Base-by-base conservation (phyloP, 2,329 filamentous ascomycete genomes). In the Xylariaceae sp. region DNA sequence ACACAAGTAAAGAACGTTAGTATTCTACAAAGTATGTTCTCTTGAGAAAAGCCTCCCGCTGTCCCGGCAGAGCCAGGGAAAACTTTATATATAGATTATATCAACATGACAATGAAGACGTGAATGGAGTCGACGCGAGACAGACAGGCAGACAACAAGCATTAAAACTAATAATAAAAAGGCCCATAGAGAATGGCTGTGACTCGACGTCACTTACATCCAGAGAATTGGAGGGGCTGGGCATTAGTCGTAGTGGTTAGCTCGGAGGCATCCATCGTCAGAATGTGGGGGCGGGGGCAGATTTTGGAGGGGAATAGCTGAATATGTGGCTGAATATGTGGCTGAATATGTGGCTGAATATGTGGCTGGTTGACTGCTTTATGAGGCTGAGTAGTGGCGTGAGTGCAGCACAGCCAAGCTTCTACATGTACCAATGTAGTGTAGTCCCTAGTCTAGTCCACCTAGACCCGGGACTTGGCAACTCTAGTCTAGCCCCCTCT, bases 171-270 rank as follows among this genome's bases (percentile, higher is more conserved):
- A n/a, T n/a, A n/a, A n/a, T n/a, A n/a, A 14, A 26, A 48, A 21
- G 12, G 28, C 33, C 44, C 44, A 39, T 31, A 9, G 49, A 57
- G 34, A 58, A 40, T 41, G 33, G 40, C 29, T 34, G 28, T 54
- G 50, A 58, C 31, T 53, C 29, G 39, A 29, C 45, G 41, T 47
- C 28, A 56, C 34, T 23, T 37, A 56, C 47, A 23, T 39, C 45
- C 37, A 44, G 54, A 17, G 56, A 54, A 58, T 56, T 61, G 37
- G 48, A 60, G 63, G 52, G 62, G 53, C 53, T 60, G 58, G 46
- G 49, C 41, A 50, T 54, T 60, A 51, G 54, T 36, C 40, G 53
- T 48, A 51, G 57, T 64, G 59, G 53, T 39, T 61, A 39, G 49
- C 41, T 41, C 9, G 17, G 41, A 56, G 36, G 37, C 40, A 37